A percentile compares a stretch with the other conserved stretches of the same genome.
phyloP scores from a whole-genome alignment of 2,329 filamentous ascomycete genomes.

The Amauroascus verrucosus region DNA sequence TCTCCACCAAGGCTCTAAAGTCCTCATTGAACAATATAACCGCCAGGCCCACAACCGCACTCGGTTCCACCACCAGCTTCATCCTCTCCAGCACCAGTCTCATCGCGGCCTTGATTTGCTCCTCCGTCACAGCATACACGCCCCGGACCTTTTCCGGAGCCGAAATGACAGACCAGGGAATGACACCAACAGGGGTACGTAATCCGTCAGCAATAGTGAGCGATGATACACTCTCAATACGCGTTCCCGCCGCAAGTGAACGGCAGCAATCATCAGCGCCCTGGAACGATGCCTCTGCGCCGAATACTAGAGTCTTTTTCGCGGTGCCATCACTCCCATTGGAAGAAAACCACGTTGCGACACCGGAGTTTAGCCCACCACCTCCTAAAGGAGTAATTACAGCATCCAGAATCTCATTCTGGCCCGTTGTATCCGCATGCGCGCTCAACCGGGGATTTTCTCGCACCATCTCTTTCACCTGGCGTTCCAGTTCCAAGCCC shows the following conservation, averaged over 20 bases:
- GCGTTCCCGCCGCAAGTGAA: slow-evolving; percentile 53
- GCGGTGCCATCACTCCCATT: not conserved
- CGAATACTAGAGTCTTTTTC: slow-evolving; percentile 51
- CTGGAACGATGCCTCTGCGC: slow-evolving; percentile 71
- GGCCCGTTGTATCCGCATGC: slow-evolving; percentile 16
- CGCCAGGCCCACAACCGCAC: slow-evolving; percentile 72
- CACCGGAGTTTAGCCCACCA: slow-evolving; percentile 76
- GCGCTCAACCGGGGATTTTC: slow-evolving; percentile 22
- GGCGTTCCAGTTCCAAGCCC: slow-evolving; percentile 68
- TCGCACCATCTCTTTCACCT: slow-evolving; percentile 50
- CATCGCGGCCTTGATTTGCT: slow-evolving; percentile 69
- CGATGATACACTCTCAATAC: slow-evolving; percentile 59
- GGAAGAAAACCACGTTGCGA: slow-evolving; percentile 55
- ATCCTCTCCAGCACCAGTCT: slow-evolving; percentile 71
- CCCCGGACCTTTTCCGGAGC: slow-evolving; percentile 58
- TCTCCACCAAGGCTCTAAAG: slow-evolving; percentile 55
- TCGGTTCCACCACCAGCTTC: slow-evolving; percentile 87
- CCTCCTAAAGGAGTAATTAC: slow-evolving; percentile 79
- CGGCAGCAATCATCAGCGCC: slow-evolving; percentile 74
- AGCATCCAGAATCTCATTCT: slow-evolving; percentile 45
- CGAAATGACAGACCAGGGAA: slow-evolving; percentile 69
- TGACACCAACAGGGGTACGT: slow-evolving; percentile 65
- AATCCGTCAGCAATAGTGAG: slow-evolving; percentile 84
- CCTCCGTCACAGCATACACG: slow-evolving; percentile 66
- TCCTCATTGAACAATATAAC: slow-evolving; percentile 77